phyloP scores from a whole-genome alignment of 2,329 filamentous ascomycete species.

The Penicillium digitatum region DNA sequence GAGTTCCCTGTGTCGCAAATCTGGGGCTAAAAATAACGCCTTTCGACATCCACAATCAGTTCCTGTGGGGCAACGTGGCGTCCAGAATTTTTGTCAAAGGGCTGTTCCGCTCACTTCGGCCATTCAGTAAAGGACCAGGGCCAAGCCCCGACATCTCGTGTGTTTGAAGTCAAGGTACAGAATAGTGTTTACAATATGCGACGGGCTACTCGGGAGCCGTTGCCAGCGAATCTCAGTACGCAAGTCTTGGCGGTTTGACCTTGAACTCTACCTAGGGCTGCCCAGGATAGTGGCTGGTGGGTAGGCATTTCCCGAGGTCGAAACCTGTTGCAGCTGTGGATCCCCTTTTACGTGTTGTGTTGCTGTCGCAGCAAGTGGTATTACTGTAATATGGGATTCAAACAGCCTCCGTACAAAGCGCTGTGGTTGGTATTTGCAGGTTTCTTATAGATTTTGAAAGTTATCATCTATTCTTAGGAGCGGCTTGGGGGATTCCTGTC shows the following conservation, averaged over 20 bases:
- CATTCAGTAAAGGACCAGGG: neutral
- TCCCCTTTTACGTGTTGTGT: neutral
- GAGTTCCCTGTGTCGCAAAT: constrained; percentile 11
- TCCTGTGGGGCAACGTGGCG: constrained; percentile 20
- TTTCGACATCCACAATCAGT: neutral
- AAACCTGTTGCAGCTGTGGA: constrained; percentile 1
- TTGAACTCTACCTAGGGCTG: neutral
- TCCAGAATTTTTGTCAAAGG: constrained; percentile 32
- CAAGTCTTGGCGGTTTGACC: constrained; percentile 1
- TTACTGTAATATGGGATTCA: neutral
- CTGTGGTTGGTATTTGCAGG: neutral
- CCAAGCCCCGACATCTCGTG: neutral
- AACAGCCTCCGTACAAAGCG: neutral
- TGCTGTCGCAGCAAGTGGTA: constrained; percentile 2
- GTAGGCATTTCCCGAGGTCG: neutral
- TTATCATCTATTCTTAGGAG: neutral
- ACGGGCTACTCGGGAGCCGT: neutral
- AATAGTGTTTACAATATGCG: neutral
- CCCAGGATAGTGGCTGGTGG: neutral
- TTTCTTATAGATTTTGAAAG: neutral
- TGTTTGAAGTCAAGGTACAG: neutral
- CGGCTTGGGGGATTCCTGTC: neutral
- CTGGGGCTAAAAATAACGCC: constrained; percentile 28
- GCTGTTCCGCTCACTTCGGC: constrained; percentile 1
- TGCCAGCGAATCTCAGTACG: neutral